phyloP scores from a whole-genome alignment of 345 rosid species.

The Arabidopsis arenosa region DNA sequence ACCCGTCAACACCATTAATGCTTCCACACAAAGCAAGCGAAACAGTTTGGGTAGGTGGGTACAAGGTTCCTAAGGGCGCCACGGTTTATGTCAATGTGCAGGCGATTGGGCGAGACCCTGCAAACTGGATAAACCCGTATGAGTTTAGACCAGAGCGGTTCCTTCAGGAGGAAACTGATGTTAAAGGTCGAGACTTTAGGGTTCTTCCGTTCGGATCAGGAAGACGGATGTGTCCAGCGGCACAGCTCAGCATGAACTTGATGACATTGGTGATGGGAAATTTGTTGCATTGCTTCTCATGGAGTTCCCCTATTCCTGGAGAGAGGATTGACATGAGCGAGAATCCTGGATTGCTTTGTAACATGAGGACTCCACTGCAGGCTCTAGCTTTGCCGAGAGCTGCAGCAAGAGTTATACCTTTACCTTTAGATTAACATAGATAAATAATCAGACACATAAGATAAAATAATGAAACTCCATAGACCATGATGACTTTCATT shows the following conservation, averaged over 20 bases:
- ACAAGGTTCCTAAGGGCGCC: constrained; percentile 49
- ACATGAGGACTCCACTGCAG: constrained; percentile 51
- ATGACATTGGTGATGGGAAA: constrained; percentile 53
- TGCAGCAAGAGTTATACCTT: constrained; percentile 29
- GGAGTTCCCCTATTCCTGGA: constrained; percentile 40
- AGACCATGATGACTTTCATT: constrained; percentile 12
- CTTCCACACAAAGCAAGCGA: constrained; percentile 56
- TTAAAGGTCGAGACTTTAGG: constrained; percentile 54
- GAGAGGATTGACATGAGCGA: constrained; percentile 42
- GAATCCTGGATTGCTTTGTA: constrained; percentile 49
- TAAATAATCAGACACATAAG: background rate
- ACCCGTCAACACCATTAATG: constrained; percentile 58
- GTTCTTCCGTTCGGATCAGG: constrained; percentile 60
- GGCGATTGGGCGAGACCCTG: constrained; percentile 49
- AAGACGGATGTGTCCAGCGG: constrained; percentile 55
- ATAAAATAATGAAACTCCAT: constrained; percentile 19
- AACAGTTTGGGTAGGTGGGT: constrained; percentile 50
- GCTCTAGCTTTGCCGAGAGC: constrained; percentile 47
- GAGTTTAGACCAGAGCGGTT: constrained; percentile 56
- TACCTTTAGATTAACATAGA: background rate
- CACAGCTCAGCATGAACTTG: constrained; percentile 53
- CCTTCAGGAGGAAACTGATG: constrained; percentile 46
- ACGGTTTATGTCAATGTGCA: constrained; percentile 49
- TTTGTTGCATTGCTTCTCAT: constrained; percentile 53
- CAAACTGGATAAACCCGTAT: constrained; percentile 46